phyloP scores from a whole-genome alignment of 2,329 filamentous ascomycete species.

The Colletotrichum sp. region DNA sequence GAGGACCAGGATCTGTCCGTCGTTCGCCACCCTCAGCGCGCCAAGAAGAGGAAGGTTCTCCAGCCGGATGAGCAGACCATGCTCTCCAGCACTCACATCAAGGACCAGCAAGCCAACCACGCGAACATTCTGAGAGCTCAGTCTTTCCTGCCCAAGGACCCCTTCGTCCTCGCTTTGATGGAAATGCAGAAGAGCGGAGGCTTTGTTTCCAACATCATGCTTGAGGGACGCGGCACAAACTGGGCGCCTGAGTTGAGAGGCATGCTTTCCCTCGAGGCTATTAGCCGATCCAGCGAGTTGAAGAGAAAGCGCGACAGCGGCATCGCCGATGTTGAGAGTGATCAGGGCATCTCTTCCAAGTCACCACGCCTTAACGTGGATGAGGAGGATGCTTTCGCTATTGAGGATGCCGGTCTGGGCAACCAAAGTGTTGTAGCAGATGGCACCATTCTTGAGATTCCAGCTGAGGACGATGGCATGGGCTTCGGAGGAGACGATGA shows the following conservation, averaged over 20 bases:
- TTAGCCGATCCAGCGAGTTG: constrained; percentile 77
- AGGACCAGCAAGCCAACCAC: constrained; percentile 83
- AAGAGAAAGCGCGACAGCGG: constrained; percentile 95
- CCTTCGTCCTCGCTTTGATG: constrained; percentile 83
- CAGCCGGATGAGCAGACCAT: constrained; percentile 82
- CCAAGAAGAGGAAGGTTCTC: constrained; percentile 79
- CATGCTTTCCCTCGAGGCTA: constrained; percentile 85
- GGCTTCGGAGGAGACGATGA: constrained; percentile 48
- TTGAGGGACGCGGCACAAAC: constrained; percentile 74
- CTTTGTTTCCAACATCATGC: constrained; percentile 87
- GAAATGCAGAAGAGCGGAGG: constrained; percentile 90
- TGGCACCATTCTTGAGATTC: constrained; percentile 68
- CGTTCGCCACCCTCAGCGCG: constrained; percentile 72
- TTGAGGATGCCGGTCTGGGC: constrained; percentile 56
- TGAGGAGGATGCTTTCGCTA: constrained; percentile 64
- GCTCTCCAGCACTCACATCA: constrained; percentile 77
- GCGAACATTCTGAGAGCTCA: constrained; percentile 84
- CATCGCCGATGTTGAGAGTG: constrained; percentile 77
- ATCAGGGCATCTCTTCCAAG: constrained; percentile 62
- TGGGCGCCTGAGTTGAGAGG: constrained; percentile 94
- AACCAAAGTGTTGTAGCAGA: constrained; percentile 58
- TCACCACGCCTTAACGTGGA: constrained; percentile 72
- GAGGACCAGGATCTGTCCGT: constrained; percentile 62
- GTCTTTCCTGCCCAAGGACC: constrained; percentile 85
- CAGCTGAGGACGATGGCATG: constrained; percentile 59